Conservation (phyloP, 2,329 filamentous ascomycete genomes). For the Xylaria sp. region DNA sequence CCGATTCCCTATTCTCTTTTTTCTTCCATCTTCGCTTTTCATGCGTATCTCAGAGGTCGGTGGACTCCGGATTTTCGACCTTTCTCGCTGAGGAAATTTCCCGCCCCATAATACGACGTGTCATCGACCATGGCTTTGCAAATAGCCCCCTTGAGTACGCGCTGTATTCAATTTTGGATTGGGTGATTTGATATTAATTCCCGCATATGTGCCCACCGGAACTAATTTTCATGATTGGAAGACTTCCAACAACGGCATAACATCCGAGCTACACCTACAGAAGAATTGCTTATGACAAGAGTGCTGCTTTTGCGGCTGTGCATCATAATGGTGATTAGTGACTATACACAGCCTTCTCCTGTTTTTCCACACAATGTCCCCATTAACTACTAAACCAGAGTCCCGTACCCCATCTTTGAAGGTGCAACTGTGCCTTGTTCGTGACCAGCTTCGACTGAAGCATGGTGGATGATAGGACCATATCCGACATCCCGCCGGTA, state of each 20-base stretch:
- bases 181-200: neutral
- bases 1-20: neutral
- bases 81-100: neutral
- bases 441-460: neutral
- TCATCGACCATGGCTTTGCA: neutral
- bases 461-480: conserved; percentile 9
- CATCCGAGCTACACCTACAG: neutral
- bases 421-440: neutral
- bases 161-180: neutral
- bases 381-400: neutral
- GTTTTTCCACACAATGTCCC: neutral
- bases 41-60: neutral
- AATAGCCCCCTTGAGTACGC: too few relatives aligned
- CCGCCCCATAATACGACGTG: neutral
- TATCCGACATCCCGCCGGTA: neutral
- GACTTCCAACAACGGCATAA: neutral
- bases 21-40: neutral
- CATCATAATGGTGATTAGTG: neutral
- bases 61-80: neutral
- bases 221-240: neutral
- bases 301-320: conserved; percentile 1
- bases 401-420: neutral
- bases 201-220: neutral
- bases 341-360: neutral
- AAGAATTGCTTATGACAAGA: neutral